Evolutionary conservation across 352 stramenopile species (phyloP), one percentile per base, ranked within the genome.

Genomic region (Pythium phragmitis): DNA sequence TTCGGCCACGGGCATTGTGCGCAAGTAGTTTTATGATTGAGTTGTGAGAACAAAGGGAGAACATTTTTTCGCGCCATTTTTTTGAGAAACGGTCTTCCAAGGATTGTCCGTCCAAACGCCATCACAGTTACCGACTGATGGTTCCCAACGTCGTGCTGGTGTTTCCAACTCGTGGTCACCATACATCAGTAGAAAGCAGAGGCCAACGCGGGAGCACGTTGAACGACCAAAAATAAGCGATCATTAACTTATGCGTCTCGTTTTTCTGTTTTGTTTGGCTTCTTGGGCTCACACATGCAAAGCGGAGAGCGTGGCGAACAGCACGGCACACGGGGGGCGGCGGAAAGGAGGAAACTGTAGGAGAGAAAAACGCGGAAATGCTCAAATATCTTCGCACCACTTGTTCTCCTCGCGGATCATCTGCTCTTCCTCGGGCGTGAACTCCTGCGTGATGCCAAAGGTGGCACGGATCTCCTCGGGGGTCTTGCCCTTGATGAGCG

Each of bases 361-460:
- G 26, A 41, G 14, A 30, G 26, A 30, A 30, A 41, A 54, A 26
- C 23, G 4, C 13, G 26, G 8, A 50, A 4, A 3, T 50, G 47
- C 39, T 60, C 33, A 69, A 60, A 69, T 64, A 57, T 87, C 75
- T 41, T 89, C 80, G 60, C 71, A 80, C 77, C 80, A 89, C 70
- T 89, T 89, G 74, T 89, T 87, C 65, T 89, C 80, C 49, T 85
- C 80, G 42, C 76, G 74, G 36, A 89, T 87, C 50, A 70, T 65
- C 69, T 82, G 67, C 67, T 89, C 72, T 55, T 89, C 80, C 65
- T 89, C 80, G 19, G 79, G 74, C 17, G 80, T 89, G 55, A 89
- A 89, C 52, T 79, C 74, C 28, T 77, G 61, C 30, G 71, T 79
- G 55, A 89, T 86, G 61, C 71, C 70, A 51, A 89, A 89, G 7